Percentiles rank a stretch among this genome's conserved stretches.
These are phyloP conservation scores for Glycine latifolia DNA, from an alignment of 306 rosid genomes.

Conservation along the genomic window DNA sequence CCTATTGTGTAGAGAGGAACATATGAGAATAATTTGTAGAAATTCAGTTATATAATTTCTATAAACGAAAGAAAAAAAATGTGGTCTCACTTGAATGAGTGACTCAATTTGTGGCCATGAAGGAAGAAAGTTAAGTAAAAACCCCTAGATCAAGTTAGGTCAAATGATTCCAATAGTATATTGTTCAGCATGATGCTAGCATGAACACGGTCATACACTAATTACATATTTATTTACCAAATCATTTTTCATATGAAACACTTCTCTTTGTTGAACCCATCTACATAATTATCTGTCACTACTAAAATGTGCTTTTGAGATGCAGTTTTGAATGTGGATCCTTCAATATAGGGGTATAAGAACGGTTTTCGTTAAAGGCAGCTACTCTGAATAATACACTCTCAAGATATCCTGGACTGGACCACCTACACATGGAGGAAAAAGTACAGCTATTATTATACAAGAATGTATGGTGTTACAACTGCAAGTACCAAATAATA, in stretches of 20 bases:
- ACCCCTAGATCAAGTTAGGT: not conserved
- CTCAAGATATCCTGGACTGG: not conserved
- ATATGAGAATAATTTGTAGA: too few relatives aligned
- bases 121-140: not conserved
- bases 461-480: not conserved
- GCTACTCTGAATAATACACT: not conserved
- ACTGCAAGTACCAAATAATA: not conserved
- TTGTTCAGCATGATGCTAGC: not conserved
- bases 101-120: not conserved
- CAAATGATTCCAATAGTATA: not conserved
- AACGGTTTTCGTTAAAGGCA: not conserved
- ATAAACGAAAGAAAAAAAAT: too few relatives aligned
- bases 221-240: not conserved
- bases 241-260: not conserved
- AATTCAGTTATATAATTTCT: too few relatives aligned
- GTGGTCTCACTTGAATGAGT: not conserved
- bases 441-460: not conserved
- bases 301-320: not conserved
- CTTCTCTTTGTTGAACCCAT: not conserved
- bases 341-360: not conserved
- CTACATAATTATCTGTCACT: too few relatives aligned
- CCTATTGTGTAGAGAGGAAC: not conserved
- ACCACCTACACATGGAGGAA: not conserved
- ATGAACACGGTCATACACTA: not conserved
- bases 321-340: not conserved